Evolutionary conservation across 176 grass and related monocot species (phyloP).

Genomic region (Rhynchospora tenuis): DNA sequence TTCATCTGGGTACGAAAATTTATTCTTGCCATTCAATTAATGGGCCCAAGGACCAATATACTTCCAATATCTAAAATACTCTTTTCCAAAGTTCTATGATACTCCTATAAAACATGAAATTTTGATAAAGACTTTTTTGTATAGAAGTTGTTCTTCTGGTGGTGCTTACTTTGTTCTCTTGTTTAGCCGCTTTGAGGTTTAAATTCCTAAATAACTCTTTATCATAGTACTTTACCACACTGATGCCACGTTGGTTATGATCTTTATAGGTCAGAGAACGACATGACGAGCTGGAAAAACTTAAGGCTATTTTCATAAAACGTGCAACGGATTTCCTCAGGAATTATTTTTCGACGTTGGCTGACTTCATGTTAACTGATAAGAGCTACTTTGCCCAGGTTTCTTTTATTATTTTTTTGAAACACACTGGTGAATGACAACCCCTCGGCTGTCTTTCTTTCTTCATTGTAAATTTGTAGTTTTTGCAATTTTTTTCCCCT

Average conservation of each 20-base stretch:
- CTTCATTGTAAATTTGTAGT: neutral
- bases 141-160: neutral
- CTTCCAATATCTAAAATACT: neutral
- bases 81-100: neutral
- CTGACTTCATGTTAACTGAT: conserved; percentile 98
- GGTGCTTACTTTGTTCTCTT: neutral
- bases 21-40: neutral
- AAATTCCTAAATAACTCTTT: neutral
- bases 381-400: conserved; percentile 99
- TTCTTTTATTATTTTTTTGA: conserved; percentile 10
- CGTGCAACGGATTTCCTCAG: conserved; percentile 87
- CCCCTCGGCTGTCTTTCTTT: neutral
- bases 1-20: neutral
- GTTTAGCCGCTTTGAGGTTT: neutral
- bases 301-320: conserved; percentile 80
- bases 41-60: neutral
- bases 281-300: conserved; percentile 68
- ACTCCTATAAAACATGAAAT: neutral
- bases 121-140: neutral
- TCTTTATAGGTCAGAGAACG: conserved; percentile 67
- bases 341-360: conserved; percentile 94
- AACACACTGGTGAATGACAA: neutral
- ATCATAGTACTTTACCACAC: neutral
- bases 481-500: neutral
- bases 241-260: neutral